Evolutionary conservation across 768 basidiomycete genomes (phyloP).

Genomic region (Boletus sp.): DNA sequence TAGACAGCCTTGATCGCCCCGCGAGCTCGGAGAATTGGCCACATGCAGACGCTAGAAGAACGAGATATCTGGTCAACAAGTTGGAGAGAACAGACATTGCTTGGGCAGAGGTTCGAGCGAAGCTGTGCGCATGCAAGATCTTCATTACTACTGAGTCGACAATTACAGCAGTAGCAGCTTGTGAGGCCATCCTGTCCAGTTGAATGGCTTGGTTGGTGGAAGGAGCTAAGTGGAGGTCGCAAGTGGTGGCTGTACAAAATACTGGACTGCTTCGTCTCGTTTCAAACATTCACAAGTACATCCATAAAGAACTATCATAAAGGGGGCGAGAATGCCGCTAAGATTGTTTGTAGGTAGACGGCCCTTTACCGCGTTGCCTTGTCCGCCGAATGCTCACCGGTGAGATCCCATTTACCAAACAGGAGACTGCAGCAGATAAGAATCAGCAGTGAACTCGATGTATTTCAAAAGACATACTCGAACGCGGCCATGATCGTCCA

Average conservation of each 20-base stretch:
- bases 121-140: conserved; percentile 73
- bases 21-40: conserved; percentile 74
- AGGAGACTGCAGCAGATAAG: conserved; percentile 23
- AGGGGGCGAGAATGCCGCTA: background rate
- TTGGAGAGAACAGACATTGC: conserved; percentile 70
- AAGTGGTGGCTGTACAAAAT: conserved; percentile 4
- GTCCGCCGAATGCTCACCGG: conserved; percentile 15
- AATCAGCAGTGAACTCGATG: background rate
- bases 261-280: no score
- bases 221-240: background rate
- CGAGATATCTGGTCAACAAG: conserved; percentile 70
- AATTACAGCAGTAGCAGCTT: conserved; percentile 53
- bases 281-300: background rate
- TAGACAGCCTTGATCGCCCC: conserved; percentile 56
- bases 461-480: conserved; percentile 53
- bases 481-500: conserved; percentile 95
- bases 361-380: conserved; percentile 9
- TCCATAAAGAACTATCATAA: background rate
- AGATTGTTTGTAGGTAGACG: background rate
- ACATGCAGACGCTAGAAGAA: conserved; percentile 61
- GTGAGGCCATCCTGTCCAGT: conserved; percentile 23
- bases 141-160: conserved; percentile 66
- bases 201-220: background rate
- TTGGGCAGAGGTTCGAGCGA: conserved; percentile 72
- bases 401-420: conserved; percentile 47